Evolutionary conservation across 495 filamentous ascomycete species (phyloP), one percentile per base, ranked within the genome.

Genomic region (Penicillium pancosmium): DNA sequence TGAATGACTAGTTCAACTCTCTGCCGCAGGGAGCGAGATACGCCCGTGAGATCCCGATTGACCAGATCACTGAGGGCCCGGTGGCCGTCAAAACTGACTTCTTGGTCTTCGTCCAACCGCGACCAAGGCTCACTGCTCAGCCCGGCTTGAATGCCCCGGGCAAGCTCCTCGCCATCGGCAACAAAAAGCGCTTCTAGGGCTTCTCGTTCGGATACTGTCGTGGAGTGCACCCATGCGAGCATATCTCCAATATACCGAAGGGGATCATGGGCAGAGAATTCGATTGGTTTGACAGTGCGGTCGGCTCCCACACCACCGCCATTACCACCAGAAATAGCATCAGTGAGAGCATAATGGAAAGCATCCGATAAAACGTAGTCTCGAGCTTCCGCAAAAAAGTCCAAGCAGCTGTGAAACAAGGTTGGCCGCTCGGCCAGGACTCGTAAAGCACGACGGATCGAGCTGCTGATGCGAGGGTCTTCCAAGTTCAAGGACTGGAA

Each of bases 151-250:
- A 98, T 91, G 4, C 89, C 90, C 57, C 86, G 89, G 36, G 88
- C 90, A 60, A 96, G 89, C 61, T 96, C 91, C 56, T 94, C 90
- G n/a, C 91, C 93, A 54, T 96, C 92, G 2, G 88, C 86, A 35
- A 97, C 88, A 68, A 98, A 98, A 5, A 99, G 76, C 4, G 89
- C 86, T 67, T 97, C 94, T 16, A 99, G 79, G 2, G 93, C 91
- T 72, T 99, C 94, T 44, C 91, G 83, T 72, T 99, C 94, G 18
- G 92, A 93, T 0, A 98, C 94, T 0, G 93, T 86, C 6, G 92
- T 88, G 1, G 95, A 97, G 68, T 99, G 94, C 3, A 87, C 86
- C 94, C 94, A 99, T 6, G 94, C 94, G 15, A 98, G 83, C 93
- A 99, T 98, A 68, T 99, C 94, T 19, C 94, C 93, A 18, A 96